These are phyloP conservation scores for Penicillium digitatum DNA, from an alignment of 2,329 filamentous ascomycete species.

Conservation along the genomic window DNA sequence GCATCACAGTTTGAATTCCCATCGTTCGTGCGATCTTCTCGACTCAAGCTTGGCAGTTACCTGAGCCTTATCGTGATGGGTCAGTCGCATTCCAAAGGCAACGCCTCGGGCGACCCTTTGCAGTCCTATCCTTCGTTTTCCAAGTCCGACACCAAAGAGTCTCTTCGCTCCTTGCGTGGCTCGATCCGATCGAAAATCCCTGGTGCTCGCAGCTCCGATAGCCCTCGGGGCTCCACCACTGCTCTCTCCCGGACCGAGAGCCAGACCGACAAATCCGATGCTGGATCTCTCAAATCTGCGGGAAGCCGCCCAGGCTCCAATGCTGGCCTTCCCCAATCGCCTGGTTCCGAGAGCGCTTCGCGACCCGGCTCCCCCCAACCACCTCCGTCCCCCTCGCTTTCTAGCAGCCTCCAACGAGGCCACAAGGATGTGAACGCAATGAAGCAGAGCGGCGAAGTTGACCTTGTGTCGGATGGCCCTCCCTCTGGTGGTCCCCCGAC, in stretches of 20 bases:
- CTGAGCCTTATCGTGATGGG: slow-evolving; percentile 43
- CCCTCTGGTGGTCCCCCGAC: slow-evolving; percentile 61
- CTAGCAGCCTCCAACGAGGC: slow-evolving; percentile 66
- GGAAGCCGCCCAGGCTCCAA: slow-evolving; percentile 48
- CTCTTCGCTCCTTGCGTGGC: slow-evolving; percentile 76
- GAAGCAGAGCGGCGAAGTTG: slow-evolving; percentile 83
- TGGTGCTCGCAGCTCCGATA: slow-evolving; percentile 61
- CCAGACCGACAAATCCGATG: slow-evolving; percentile 62
- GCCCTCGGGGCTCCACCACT: slow-evolving; percentile 71
- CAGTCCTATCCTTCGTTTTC: slow-evolving; percentile 89
- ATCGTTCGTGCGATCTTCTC: slow-evolving; percentile 23
- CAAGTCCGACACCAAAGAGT: slow-evolving; percentile 90
- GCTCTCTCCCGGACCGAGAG: slow-evolving; percentile 59
- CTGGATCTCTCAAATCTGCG: slow-evolving; percentile 68
- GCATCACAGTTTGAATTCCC: slow-evolving; percentile 22
- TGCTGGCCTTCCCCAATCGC: slow-evolving; percentile 28
- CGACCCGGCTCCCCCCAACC: slow-evolving; percentile 52
- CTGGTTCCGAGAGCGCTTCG: slow-evolving; percentile 46
- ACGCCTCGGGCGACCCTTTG: slow-evolving; percentile 59
- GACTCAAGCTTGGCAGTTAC: slow-evolving; percentile 33
- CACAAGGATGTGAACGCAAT: slow-evolving; percentile 76
- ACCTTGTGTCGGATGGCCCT: slow-evolving; percentile 87
- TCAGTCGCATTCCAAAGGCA: slow-evolving; percentile 52
- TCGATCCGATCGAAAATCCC: slow-evolving; percentile 85
- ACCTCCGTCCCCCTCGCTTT: slow-evolving; percentile 85